A percentile compares a stretch with the other conserved stretches of the same genome.
Evolutionary conservation across 495 filamentous ascomycete genomes (phyloP).

Genomic region (Aspergillus coremiiformis): DNA sequence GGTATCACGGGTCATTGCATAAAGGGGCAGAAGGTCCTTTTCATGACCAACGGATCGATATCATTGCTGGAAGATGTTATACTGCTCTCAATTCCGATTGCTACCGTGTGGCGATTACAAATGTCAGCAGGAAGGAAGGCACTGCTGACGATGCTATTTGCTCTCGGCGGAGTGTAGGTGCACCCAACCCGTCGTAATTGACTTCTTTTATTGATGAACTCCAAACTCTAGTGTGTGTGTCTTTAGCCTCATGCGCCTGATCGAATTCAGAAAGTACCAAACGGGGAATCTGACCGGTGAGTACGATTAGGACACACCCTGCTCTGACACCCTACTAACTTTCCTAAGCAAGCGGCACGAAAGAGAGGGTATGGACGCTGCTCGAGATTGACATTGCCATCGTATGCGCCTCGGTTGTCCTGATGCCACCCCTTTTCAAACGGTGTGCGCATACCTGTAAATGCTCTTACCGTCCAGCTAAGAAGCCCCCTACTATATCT

Average conservation of each 20-base stretch:
- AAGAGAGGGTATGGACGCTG: constrained; percentile 44
- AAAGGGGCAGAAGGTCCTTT: constrained; percentile 12
- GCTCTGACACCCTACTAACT: neutral
- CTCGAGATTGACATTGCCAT: constrained; percentile 46
- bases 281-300: constrained; percentile 18
- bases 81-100: constrained; percentile 26
- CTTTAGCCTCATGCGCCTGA: constrained; percentile 21
- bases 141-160: constrained; percentile 25
- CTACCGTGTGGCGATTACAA: constrained; percentile 29
- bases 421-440: constrained; percentile 22
- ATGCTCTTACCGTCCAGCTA: neutral
- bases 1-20: constrained; percentile 25
- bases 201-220: neutral
- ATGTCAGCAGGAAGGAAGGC: constrained; percentile 22
- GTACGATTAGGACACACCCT: neutral
- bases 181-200: neutral
- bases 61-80: constrained; percentile 21
- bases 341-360: constrained; percentile 16
- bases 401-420: constrained; percentile 40
- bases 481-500: neutral
- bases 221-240: constrained; percentile 17
- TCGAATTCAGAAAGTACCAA: constrained; percentile 15
- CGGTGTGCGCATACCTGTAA: neutral
- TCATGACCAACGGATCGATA: constrained; percentile 14
- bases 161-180: constrained; percentile 22